These are phyloP conservation scores for Acacia pycnantha DNA, from an alignment of 331 rosid genomes.

Conservation along the genomic window DNA sequence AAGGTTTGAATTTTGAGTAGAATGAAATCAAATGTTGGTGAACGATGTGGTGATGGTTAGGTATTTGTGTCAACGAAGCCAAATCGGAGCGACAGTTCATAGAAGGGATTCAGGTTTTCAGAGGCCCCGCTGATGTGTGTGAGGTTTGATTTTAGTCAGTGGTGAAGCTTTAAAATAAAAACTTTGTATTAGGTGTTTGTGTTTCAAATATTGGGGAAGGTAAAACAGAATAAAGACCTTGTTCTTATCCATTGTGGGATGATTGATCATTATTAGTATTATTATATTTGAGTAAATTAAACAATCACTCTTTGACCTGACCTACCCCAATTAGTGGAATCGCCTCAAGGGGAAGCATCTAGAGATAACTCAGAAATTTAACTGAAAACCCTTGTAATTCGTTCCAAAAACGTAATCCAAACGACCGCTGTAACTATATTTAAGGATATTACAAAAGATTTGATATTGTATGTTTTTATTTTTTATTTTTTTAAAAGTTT, in stretches of 20 bases:
- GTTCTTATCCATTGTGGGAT: not conserved
- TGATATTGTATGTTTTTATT: too few relatives aligned
- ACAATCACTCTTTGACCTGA: not conserved
- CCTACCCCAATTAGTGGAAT: not conserved
- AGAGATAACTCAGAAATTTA: too few relatives aligned
- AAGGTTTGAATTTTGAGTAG: not conserved
- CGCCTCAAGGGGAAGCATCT: not conserved
- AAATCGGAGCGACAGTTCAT: conserved; percentile 57
- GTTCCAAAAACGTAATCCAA: too few relatives aligned
- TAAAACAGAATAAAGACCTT: not conserved
- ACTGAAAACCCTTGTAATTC: too few relatives aligned
- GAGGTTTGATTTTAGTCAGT: not conserved
- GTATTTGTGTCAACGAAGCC: conserved; percentile 46
- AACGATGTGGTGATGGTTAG: conserved; percentile 23
- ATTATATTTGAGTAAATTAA: not conserved
- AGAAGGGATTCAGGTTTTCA: conserved; percentile 1
- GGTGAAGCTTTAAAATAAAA: not conserved
- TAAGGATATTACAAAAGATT: too few relatives aligned
- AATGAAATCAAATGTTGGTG: not conserved
- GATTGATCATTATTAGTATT: not conserved
- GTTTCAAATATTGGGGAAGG: not conserved
- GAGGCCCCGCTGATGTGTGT: not conserved
- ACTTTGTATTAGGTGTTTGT: not conserved
- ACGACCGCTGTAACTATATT: too few relatives aligned
- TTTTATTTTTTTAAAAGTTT: too few relatives aligned